Evolutionary conservation across 805 yeast genomes (phyloP), one percentile per base, ranked within the genome.

Genomic region (Candida broadrunensis): DNA sequence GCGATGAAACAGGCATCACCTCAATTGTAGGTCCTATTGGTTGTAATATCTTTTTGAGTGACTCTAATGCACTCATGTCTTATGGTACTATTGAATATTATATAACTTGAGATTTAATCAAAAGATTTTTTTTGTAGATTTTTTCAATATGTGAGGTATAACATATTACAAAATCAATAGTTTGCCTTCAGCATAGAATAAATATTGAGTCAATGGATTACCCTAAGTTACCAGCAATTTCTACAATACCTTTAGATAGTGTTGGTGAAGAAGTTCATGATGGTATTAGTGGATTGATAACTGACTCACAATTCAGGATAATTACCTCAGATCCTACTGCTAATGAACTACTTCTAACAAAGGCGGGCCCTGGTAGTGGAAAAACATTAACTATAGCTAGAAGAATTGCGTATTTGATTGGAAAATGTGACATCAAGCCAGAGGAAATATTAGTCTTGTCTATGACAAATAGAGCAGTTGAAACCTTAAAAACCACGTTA

Each of bases 341-440:
- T 6, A 55, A 63, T 14, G 59, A 68, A 6, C 60, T 81, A 0
- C 56, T 84, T 5, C 67, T 76, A 27, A 67, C 84, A 1, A 63
- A 70, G 7, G 85, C 89, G 0, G 88, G 88, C 0, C 88, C 90
- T 0, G 89, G 90, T 3, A 75, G 85, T 7, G 90, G 91, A 2
- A 84, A 84, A 51, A 82, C 89, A 0, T 63, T 66, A 25, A 82
- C 88, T 0, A 49, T 84, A 23, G 72, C 78, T 4, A 65, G 72
- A 23, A 67, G 85, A 44, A 67, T 84, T 0, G 75, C 75, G 2
- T 65, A 73, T 43, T 46, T 81, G 46, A 51, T 83, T 4, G 45
- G 55, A 1, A 43, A 62, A 11, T 58, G 58, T 2, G 54, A 52
- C 2, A 50, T 78, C 1, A 43, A 55, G 2, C 87, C 89, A 0